Evolutionary conservation across 208 protist genomes (phyloP).

Genomic region (Trypanosoma scelopori): DNA sequence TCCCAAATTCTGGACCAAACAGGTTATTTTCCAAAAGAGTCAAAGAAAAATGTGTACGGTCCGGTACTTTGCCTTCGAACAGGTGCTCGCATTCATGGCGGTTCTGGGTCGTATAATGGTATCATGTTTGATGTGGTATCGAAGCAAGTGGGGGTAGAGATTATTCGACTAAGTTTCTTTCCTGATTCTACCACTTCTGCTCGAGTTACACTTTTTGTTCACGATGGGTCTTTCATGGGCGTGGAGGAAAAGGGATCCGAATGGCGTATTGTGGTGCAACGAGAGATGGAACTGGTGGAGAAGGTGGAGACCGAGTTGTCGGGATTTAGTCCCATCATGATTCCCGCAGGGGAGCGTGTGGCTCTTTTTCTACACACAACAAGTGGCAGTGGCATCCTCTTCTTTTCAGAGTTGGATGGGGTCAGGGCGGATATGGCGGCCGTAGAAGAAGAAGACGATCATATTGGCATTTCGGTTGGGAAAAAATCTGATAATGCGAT

Average conservation of each 20-base stretch:
- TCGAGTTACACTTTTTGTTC: slow-evolving; percentile 68
- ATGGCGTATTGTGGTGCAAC: slow-evolving; percentile 63
- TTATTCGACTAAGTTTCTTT: slow-evolving; percentile 77
- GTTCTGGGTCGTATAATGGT: slow-evolving; percentile 79
- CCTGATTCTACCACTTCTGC: slow-evolving; percentile 68
- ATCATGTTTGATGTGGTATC: slow-evolving; percentile 92
- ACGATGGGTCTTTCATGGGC: slow-evolving; percentile 73
- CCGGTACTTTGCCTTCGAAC: slow-evolving; percentile 60
- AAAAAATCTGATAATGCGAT: slow-evolving; percentile 78
- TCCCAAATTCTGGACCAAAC: slow-evolving; percentile 52
- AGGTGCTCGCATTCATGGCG: slow-evolving; percentile 37
- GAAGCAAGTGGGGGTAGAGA: slow-evolving; percentile 58
- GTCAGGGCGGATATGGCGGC: slow-evolving; percentile 61
- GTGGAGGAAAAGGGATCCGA: slow-evolving; percentile 43
- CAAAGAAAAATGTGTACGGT: slow-evolving; percentile 43
- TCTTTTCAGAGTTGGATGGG: slow-evolving; percentile 83
- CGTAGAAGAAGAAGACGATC: slow-evolving; percentile 77
- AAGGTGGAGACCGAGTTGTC: slow-evolving; percentile 54
- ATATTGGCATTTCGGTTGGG: slow-evolving; percentile 86
- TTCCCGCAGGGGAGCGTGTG: slow-evolving; percentile 58
- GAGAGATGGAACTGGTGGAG: slow-evolving; percentile 54
- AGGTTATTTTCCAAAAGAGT: slow-evolving; percentile 49
- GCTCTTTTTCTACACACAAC: slow-evolving; percentile 87
- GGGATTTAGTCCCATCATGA: slow-evolving; percentile 69
- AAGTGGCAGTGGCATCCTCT: slow-evolving; percentile 74